Evolutionary conservation across 2,329 filamentous ascomycete species (phyloP), one percentile per base, ranked within the genome.

Genomic region (Dactylella cylindrospora): DNA sequence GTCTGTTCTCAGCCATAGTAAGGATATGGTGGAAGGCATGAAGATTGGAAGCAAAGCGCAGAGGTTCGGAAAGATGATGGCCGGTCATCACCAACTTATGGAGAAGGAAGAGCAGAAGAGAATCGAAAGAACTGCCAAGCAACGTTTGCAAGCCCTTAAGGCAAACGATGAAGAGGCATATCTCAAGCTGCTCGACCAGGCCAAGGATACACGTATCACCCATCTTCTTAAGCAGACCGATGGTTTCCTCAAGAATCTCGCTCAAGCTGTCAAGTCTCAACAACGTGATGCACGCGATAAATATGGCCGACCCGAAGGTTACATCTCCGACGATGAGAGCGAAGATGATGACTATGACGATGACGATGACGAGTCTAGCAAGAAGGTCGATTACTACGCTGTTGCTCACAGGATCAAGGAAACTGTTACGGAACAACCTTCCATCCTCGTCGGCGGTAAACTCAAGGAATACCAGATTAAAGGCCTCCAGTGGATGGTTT

Each of bases 41-140:
- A 61, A 65, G 22, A 66, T 67, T 15, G 67, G 65, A 35, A 84
- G 82, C 67, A 80, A 78, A 70, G 90, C 93, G 70, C 83, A 88
- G 73, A 96, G 94, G 76, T 80, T 97, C 46, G 89, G 90, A 67
- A 86, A 88, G 54, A 81, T 90, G 73, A 96, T 97, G 89, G 80
- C 87, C 66, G 76, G 80, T 54, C 90, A 95, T 64, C 93, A 98
- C 73, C 87, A 90, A 74, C 88, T 91, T 72, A 97, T 98, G 72
- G 93, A 98, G 74, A 95, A 95, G 76, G 93, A 98, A 78, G 93
- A 98, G 76, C 91, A 97, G 80, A 97, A 95, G 78, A 88, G 93
- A 65, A 87, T 98, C 67, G 93, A 98, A 77, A 83, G 93, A 66
- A 98, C 91, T 7, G 93, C 93, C 66, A 98, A 98, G 79, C 93